Conservation (phyloP, 768 basidiomycete species). For the Trametes coccinea region DNA sequence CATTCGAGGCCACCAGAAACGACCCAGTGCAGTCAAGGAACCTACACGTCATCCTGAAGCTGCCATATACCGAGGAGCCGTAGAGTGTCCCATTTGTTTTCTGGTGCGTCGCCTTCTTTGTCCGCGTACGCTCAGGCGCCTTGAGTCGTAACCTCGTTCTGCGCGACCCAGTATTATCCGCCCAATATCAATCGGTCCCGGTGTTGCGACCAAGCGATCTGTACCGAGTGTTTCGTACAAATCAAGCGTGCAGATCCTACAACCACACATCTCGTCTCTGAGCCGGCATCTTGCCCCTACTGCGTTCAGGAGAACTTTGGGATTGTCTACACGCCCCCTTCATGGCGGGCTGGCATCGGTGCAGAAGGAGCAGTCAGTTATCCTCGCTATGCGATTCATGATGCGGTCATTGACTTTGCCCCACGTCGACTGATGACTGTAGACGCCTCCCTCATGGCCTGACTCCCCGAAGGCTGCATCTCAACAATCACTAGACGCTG, state of each 20-base stretch:
- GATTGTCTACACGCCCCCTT: constrained; percentile 79
- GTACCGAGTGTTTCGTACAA: constrained; percentile 99
- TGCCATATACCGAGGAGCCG: constrained; percentile 77
- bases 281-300: constrained; percentile 96
- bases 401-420: not conserved
- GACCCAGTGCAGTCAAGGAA: constrained; percentile 62
- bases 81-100: constrained; percentile 98
- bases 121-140: constrained; percentile 19
- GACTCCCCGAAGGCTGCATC: constrained; percentile 49
- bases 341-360: constrained; percentile 79
- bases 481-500: constrained; percentile 8
- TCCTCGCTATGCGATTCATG: not conserved
- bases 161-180: constrained; percentile 80
- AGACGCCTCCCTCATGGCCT: constrained; percentile 49
- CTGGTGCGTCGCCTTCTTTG: constrained; percentile 57
- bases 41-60: constrained; percentile 68
- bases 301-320: constrained; percentile 99
- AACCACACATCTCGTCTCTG: constrained; percentile 91
- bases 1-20: constrained; percentile 50
- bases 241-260: constrained; percentile 97
- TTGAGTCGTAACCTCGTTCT: not conserved
- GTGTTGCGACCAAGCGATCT: constrained; percentile 98
- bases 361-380: constrained; percentile 67
- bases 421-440: not conserved
- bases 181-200: constrained; percentile 95